Evolutionary conservation across 176 grass and related monocot species (phyloP).

Genomic region (Thinopyrum elongatum): DNA sequence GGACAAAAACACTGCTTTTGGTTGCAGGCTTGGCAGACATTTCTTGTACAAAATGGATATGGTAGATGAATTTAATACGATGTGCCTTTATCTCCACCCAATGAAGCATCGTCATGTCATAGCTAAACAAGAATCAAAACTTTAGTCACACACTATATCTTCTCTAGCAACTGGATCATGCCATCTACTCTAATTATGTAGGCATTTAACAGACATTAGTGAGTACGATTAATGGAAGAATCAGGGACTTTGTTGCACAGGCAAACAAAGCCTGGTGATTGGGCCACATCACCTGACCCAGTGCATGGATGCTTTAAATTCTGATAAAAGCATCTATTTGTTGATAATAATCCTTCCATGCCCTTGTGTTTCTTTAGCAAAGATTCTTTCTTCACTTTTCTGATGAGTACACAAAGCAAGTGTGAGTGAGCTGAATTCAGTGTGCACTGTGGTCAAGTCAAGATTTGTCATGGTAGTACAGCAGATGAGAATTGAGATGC

Average conservation of each 20-base stretch:
- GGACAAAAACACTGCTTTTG: constrained; percentile 4
- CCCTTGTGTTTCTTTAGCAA: background rate
- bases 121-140: too few species aligned
- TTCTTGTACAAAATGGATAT: background rate
- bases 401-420: background rate
- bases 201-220: background rate
- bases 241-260: background rate
- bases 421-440: background rate
- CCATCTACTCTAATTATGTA: background rate
- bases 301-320: background rate
- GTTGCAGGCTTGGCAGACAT: background rate
- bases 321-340: background rate
- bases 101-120: background rate
- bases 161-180: background rate
- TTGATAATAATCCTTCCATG: background rate
- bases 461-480: background rate
- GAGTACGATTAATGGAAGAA: background rate
- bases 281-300: constrained; percentile 16
- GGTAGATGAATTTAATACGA: background rate
- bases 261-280: background rate
- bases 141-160: background rate
- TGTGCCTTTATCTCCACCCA: constrained; percentile 49
- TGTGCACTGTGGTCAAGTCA: constrained; percentile 6
- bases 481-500: background rate
- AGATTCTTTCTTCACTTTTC: constrained; percentile 3